Evolutionary conservation across 257 asterid species (phyloP), one percentile per base, ranked within the genome.

Genomic region (Petunia secreta): DNA sequence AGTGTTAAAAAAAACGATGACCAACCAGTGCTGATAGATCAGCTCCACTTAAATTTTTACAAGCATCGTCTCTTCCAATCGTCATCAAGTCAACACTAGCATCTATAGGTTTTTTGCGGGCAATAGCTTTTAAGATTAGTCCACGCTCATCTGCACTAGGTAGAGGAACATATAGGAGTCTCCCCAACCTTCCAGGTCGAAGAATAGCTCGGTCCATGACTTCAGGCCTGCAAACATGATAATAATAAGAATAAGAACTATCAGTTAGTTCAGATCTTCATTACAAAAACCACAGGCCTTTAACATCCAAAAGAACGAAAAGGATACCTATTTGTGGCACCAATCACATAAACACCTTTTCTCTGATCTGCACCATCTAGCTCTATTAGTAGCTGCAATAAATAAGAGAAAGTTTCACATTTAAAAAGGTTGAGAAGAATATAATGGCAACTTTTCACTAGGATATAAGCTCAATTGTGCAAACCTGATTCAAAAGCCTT

Each of bases 111-210:
- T 87, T 92, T 39, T 89, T 89, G 80, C 91, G 88, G 16, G 90
- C 87, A 81, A 91, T 90, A 84, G 98, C 90, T 84, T 84, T 87
- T 87, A 95, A 78, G 80, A 95, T 95, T 87, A 92, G 81, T 66
- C 97, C 98, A 52, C 98, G 91, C 73, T 93, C 98, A 48, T 93
- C 93, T 58, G 97, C 88, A 87, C 83, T 87, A 54, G 98, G 98
- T 48, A 95, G 93, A 82, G 97, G 93, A 80, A 95, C 97, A 77
- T 89, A 93, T 75, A 95, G 46, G 59, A 86, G 92, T 85, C 85
- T 92, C 75, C 97, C 97, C 46, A 91, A 90, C 83, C 99, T 90
- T 86, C 97, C 97, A 8, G 97, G 97, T 65, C 97, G 91, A 50
- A 93, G 91, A 79, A 93, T n/a, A 50, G 98, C 98, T 10, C 25